phyloP scores from a whole-genome alignment of 495 filamentous ascomycete genomes.

The Hypoxylon crocopeplum region DNA sequence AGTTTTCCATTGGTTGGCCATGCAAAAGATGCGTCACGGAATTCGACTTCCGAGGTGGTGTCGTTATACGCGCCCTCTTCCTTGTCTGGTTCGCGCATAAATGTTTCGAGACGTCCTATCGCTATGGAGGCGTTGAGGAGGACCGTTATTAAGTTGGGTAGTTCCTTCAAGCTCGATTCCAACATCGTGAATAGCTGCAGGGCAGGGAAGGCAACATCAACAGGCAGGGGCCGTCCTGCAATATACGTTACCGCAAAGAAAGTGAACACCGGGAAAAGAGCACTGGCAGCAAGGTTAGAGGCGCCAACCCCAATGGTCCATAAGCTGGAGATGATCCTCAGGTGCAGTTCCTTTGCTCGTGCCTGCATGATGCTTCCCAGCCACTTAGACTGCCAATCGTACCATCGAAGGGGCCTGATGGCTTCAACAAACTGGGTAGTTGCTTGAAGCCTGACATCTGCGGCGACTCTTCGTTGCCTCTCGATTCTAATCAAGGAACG shows the following conservation, averaged over 20 bases:
- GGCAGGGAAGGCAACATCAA: constrained; percentile 84
- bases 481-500: constrained; percentile 68
- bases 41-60: constrained; percentile 47
- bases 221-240: constrained; percentile 66
- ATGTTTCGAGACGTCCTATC: constrained; percentile 78
- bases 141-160: constrained; percentile 72
- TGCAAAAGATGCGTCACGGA: constrained; percentile 72
- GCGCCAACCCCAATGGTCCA: constrained; percentile 65
- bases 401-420: constrained; percentile 85
- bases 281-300: constrained; percentile 68
- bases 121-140: constrained; percentile 78
- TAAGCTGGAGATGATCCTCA: constrained; percentile 69
- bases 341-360: constrained; percentile 68
- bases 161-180: constrained; percentile 69
- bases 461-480: constrained; percentile 66
- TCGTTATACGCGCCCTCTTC: constrained; percentile 37
- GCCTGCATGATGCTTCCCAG: constrained; percentile 73
- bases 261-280: constrained; percentile 77
- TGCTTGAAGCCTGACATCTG: constrained; percentile 74
- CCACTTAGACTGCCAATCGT: constrained; percentile 86
- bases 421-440: constrained; percentile 82
- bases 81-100: constrained; percentile 85
- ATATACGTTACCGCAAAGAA: constrained; percentile 79
- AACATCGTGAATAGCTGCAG: constrained; percentile 79
- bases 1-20: constrained; percentile 72